These are phyloP conservation scores for Diplodia mutila DNA, from an alignment of 2,329 filamentous ascomycete genomes.

Conservation along the genomic window DNA sequence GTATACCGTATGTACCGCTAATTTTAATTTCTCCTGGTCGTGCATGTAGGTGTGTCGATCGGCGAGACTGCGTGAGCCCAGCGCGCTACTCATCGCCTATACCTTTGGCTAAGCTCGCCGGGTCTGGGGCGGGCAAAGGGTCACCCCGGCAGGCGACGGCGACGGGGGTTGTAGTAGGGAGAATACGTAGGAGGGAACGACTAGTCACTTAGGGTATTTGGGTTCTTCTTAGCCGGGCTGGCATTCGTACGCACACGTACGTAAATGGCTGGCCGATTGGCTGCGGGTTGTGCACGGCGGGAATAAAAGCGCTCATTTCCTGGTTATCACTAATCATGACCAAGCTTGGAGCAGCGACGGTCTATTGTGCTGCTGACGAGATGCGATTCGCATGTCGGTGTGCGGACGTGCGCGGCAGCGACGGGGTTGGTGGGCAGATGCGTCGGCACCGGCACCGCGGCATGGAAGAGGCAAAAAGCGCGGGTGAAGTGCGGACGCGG, in stretches of 20 bases:
- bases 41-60: not conserved
- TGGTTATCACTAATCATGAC: constrained; percentile 13
- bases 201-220: not conserved
- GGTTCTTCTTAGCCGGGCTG: not conserved
- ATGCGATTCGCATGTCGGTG: not conserved
- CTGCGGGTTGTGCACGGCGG: not conserved
- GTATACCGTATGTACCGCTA: not conserved
- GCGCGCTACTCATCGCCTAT: not conserved
- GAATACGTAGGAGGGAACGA: not conserved
- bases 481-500: not conserved
- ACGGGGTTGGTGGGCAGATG: not conserved
- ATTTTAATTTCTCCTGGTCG: not conserved
- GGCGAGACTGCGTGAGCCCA: too few relatives aligned
- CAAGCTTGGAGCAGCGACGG: not conserved
- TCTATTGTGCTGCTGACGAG: constrained; percentile 1
- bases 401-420: not conserved
- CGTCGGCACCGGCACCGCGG: not conserved
- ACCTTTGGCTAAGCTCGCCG: not conserved
- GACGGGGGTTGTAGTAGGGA: not conserved
- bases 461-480: not conserved
- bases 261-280: not conserved
- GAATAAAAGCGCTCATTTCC: not conserved
- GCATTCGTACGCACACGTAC: not conserved
- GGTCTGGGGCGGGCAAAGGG: not conserved
- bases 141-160: not conserved